Evolutionary conservation across 495 filamentous ascomycete species (phyloP).

Genomic region (Pseudevernia furfuracea): DNA sequence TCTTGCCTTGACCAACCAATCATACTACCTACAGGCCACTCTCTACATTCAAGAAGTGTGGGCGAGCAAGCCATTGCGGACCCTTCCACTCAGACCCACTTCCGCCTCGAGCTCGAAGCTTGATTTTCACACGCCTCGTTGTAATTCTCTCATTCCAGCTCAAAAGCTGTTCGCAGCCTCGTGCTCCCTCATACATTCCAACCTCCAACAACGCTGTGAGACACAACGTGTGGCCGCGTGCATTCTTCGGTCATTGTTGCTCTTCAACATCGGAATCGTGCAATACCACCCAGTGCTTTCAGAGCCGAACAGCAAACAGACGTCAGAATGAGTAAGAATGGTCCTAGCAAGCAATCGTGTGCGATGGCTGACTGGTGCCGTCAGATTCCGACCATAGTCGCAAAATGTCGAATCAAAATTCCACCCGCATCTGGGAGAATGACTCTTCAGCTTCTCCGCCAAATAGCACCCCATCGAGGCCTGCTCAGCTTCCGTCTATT

Average conservation of each 20-base stretch:
- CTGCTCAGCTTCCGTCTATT: constrained; percentile 26
- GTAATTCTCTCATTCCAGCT: constrained; percentile 11
- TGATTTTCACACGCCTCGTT: not conserved
- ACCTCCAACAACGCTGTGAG: constrained; percentile 9
- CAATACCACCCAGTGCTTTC: not conserved
- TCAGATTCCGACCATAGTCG: constrained; percentile 4
- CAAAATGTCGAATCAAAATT: constrained; percentile 19
- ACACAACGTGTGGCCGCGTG: constrained; percentile 16
- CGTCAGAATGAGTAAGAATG: not conserved
- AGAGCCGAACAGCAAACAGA: not conserved
- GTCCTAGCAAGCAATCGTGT: not conserved
- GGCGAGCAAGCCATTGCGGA: constrained; percentile 11
- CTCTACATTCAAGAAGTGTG: not conserved
- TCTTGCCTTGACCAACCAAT: not conserved
- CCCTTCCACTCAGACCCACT: not conserved
- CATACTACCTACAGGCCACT: not conserved
- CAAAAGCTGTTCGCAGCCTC: constrained; percentile 8
- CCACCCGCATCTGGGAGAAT: constrained; percentile 24
- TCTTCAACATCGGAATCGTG: not conserved
- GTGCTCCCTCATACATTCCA: constrained; percentile 15
- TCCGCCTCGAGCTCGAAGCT: constrained; percentile 14
- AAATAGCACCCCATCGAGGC: constrained; percentile 13
- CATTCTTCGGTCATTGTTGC: constrained; percentile 12
- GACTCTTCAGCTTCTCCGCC: constrained; percentile 15
- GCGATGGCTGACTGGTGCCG: not conserved